Base-by-base conservation (phyloP, 2,329 filamentous ascomycete species). In the Botrytis aclada region DNA sequence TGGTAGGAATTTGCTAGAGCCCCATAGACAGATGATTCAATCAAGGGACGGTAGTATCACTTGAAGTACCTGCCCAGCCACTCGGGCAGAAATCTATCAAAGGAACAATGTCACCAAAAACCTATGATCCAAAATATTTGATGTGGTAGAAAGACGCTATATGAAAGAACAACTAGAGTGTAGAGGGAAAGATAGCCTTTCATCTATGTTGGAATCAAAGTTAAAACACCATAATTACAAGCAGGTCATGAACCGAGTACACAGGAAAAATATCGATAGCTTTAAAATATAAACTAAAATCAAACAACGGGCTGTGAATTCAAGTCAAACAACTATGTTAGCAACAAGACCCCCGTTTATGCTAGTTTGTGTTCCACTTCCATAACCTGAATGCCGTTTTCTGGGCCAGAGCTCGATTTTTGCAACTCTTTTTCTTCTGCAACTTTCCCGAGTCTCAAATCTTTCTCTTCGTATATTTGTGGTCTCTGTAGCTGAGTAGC, bases 401-500 rank as follows among this genome's bases (percentile, higher is more conserved):
- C 56, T 39, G 32, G 47, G 45, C 22, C n/a, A 9, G 64, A 67
- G 18, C 32, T 54, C 22, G 22, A 61, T 43, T 32, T 63, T 47
- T 64, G 61, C 20, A 45, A 64, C 1, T 47, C 47, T 16, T 61
- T 63, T 61, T 74, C 70, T 64, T 74, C 72, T 6, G 39, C 74
- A 66, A 60, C 10, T 37, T 32, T 41, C 39, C 47, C 74, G 67
- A 77, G 74, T 41, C 73, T 74, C 43, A 61, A 37, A 72, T 77
- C 76, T 39, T 74, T 73, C 58, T 77, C 76, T 37, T 73, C 74
- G 67, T 77, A 77, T 22, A 74, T 60, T 18, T 34, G 39, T 12
- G 76, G 76, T 54, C 76, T 61, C 18, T 72, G 60, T 32, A 77
- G 66, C 60, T 77, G 75, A 45, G 75, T 77, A 22, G 75, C 76